A percentile compares a stretch with the other conserved stretches of the same genome.
Evolutionary conservation across 495 filamentous ascomycete species (phyloP).

Genomic region (Xylaria nigripes): DNA sequence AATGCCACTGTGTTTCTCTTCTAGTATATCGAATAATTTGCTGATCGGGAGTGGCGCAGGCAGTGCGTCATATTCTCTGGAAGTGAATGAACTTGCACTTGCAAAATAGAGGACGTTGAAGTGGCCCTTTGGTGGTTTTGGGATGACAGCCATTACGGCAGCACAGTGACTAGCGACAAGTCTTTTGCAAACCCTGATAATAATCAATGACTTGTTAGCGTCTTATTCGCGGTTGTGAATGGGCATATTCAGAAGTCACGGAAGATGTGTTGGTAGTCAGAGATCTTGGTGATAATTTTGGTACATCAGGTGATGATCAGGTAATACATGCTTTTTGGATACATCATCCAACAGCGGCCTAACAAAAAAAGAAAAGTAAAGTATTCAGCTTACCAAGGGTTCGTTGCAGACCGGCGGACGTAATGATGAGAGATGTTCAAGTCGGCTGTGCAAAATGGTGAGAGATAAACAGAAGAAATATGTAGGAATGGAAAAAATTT

Average conservation of each 20-base stretch:
- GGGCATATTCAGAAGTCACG: conserved; percentile 4
- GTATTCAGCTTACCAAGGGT: not conserved
- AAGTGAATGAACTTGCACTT: conserved; percentile 63
- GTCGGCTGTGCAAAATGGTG: too few relatives aligned
- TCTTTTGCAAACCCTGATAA: not conserved
- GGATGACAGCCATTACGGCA: conserved; percentile 21
- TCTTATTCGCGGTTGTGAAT: not conserved
- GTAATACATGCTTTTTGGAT: conserved; percentile 63
- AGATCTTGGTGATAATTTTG: conserved; percentile 54
- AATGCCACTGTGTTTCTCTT: conserved; percentile 75
- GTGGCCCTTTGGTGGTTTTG: conserved; percentile 43
- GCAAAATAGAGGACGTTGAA: conserved; percentile 90
- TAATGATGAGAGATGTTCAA: not conserved
- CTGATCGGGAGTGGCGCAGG: conserved; percentile 62
- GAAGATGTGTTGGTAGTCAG: conserved; percentile 34
- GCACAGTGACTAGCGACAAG: not conserved
- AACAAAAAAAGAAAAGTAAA: not conserved
- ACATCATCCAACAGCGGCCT: conserved; percentile 33
- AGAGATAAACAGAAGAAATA: not conserved
- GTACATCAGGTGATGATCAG: conserved; percentile 43
- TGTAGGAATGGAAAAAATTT: not conserved
- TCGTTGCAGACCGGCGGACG: not conserved
- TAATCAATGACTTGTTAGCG: conserved; percentile 14
- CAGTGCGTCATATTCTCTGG: conserved; percentile 60
- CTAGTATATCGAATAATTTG: conserved; percentile 63